Conservation (phyloP, 2,329 filamentous ascomycete genomes). For the Ophiocordyceps unilateralis region DNA sequence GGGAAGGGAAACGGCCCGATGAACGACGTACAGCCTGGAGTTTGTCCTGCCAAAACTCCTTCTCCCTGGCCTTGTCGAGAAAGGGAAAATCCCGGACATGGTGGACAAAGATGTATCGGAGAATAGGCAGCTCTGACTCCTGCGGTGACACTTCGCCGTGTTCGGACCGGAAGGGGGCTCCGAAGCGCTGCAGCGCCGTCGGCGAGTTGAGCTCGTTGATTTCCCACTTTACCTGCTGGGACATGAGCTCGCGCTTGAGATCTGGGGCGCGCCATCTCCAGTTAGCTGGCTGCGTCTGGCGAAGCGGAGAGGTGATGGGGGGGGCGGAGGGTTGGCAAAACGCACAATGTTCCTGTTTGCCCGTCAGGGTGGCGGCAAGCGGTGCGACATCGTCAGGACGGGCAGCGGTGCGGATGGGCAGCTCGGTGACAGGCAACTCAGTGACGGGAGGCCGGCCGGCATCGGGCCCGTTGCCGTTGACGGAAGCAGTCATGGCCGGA, state of each 20-base stretch:
- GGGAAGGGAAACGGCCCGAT: neutral
- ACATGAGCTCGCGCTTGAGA: conserved; percentile 87
- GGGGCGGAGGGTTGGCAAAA: neutral
- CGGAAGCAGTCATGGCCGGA: neutral
- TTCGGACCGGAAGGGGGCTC: conserved; percentile 85
- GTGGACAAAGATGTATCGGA: conserved; percentile 94
- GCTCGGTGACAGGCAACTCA: neutral
- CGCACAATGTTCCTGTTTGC: conserved; percentile 95
- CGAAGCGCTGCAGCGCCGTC: conserved; percentile 86
- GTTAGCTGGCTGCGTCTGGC: conserved; percentile 6
- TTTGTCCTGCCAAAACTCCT: conserved; percentile 99
- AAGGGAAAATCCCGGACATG: conserved; percentile 98
- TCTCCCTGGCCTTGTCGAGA: conserved; percentile 87
- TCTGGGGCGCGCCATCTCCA: conserved; percentile 39
- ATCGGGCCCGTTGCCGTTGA: too few relatives aligned
- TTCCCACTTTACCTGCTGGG: conserved; percentile 76
- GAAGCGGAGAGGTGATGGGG: neutral
- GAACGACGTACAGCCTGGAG: conserved; percentile 61
- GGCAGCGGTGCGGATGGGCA: neutral
- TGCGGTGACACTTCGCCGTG: conserved; percentile 83
- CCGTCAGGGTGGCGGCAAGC: too few relatives aligned
- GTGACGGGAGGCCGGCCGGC: too few relatives aligned
- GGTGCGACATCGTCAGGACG: conserved; percentile 5
- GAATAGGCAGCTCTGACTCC: conserved; percentile 82
- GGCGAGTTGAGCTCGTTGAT: conserved; percentile 87